These are phyloP conservation scores for Fusarium paranaense DNA, from an alignment of 2,329 filamentous ascomycete species.

Conservation along the genomic window DNA sequence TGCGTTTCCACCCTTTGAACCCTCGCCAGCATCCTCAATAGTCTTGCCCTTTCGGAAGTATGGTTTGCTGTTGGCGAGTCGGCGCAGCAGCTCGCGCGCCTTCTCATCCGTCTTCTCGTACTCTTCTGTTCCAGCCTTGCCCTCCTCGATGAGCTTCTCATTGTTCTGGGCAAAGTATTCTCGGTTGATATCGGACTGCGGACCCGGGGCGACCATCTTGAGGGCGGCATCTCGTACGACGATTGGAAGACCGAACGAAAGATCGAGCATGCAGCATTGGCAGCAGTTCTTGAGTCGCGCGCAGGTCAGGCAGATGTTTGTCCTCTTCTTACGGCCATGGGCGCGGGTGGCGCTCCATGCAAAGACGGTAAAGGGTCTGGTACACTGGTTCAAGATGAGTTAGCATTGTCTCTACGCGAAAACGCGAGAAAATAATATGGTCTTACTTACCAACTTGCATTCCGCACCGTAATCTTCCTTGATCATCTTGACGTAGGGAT, in stretches of 20 bases:
- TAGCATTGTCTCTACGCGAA: background rate
- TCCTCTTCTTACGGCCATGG: slow-evolving; percentile 87
- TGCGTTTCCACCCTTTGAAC: slow-evolving; percentile 57
- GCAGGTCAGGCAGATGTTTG: slow-evolving; percentile 96
- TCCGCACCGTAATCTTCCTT: slow-evolving; percentile 95
- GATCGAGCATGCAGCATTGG: slow-evolving; percentile 97
- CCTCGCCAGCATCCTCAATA: slow-evolving; percentile 65
- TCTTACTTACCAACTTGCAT: slow-evolving; percentile 71
- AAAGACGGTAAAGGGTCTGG: slow-evolving; percentile 94
- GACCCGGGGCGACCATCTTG: slow-evolving; percentile 97
- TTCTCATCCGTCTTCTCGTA: slow-evolving; percentile 99
- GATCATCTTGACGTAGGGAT: slow-evolving; percentile 98
- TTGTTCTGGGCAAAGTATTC: slow-evolving; percentile 99
- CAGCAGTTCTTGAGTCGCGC: slow-evolving; percentile 98
- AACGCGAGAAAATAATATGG: background rate
- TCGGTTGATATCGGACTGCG: slow-evolving; percentile 90
- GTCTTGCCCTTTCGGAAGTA: slow-evolving; percentile 91
- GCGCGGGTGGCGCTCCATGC: slow-evolving; percentile 94
- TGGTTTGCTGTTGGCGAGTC: slow-evolving; percentile 91
- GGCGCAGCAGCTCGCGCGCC: slow-evolving; percentile 85
- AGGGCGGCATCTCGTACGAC: slow-evolving; percentile 94
- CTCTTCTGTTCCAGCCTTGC: slow-evolving; percentile 84
- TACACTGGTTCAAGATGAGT: slow-evolving; percentile 66
- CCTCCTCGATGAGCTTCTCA: slow-evolving; percentile 94
- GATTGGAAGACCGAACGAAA: slow-evolving; percentile 95